Conservation (phyloP, 495 filamentous ascomycete species). For the Talaromyces wortmannii region DNA sequence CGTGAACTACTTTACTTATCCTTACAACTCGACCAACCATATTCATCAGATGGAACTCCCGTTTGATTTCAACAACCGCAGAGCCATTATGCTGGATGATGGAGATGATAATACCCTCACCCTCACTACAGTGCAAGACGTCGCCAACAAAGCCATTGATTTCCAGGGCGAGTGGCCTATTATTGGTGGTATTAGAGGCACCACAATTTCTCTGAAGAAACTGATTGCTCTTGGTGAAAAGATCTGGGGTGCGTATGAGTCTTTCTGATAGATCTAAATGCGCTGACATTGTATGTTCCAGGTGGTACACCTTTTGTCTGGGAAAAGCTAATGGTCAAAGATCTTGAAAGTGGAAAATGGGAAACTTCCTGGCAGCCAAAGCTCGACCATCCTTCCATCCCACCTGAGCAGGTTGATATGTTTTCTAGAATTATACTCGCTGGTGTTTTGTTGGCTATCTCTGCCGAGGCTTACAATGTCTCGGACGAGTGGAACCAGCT, state of each 20-base stretch:
- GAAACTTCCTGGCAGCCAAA: slow-evolving; percentile 36
- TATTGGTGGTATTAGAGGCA: slow-evolving; percentile 45
- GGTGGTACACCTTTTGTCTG: slow-evolving; percentile 30
- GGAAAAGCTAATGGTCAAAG: slow-evolving; percentile 34
- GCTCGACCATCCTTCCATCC: slow-evolving; percentile 34
- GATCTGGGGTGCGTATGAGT: slow-evolving; percentile 42
- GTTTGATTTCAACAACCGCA: slow-evolving; percentile 41
- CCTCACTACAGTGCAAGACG: slow-evolving; percentile 38
- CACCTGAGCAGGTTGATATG: slow-evolving; percentile 25
- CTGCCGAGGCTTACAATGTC: slow-evolving; percentile 28
- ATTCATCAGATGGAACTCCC: slow-evolving; percentile 27
- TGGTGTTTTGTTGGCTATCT: slow-evolving; percentile 30
- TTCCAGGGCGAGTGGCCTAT: slow-evolving; percentile 50
- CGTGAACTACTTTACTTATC: slow-evolving; percentile 44
- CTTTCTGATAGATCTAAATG: no score
- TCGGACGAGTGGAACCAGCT: slow-evolving; percentile 48
- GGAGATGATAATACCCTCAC: slow-evolving; percentile 33
- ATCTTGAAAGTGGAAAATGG: slow-evolving; percentile 36
- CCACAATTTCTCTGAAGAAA: slow-evolving; percentile 27
- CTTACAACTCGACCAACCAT: slow-evolving; percentile 42
- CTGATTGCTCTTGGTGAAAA: slow-evolving; percentile 39
- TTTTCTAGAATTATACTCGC: slow-evolving; percentile 24
- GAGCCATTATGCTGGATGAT: slow-evolving; percentile 41
- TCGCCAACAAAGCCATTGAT: slow-evolving; percentile 40
- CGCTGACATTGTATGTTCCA: slow-evolving; percentile 1